Evolutionary conservation across 169 alveolate genomes (phyloP).

Genomic region (Babesia ovis): DNA sequence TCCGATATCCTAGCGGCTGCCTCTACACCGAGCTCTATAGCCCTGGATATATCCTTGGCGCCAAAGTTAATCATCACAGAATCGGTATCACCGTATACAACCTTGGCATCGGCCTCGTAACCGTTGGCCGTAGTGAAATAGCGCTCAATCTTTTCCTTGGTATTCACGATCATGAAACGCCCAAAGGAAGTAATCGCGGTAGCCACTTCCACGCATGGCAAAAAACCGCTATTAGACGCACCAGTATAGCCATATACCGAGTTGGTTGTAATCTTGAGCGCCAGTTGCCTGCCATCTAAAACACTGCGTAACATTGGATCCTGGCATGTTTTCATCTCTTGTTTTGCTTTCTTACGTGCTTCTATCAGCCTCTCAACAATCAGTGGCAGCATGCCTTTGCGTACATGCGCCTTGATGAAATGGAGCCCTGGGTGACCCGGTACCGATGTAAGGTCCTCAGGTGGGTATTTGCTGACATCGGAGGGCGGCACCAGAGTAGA

Average conservation of each 20-base stretch:
- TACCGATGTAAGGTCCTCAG: slow-evolving; percentile 56
- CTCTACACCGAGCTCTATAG: slow-evolving; percentile 90
- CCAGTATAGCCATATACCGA: slow-evolving; percentile 99
- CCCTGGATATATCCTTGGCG: slow-evolving; percentile 83
- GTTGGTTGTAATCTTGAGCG: slow-evolving; percentile 98
- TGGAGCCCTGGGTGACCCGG: slow-evolving; percentile 54
- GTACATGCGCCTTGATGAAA: slow-evolving; percentile 56
- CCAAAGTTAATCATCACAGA: slow-evolving; percentile 99
- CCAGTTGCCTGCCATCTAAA: slow-evolving; percentile 98
- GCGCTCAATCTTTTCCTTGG: slow-evolving; percentile 77
- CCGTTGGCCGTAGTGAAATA: slow-evolving; percentile 88
- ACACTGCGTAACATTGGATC: slow-evolving; percentile 93
- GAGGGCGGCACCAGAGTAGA: slow-evolving; percentile 88
- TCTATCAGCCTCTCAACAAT: slow-evolving; percentile 95
- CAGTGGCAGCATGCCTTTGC: slow-evolving; percentile 95
- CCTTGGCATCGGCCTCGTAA: slow-evolving; percentile 88
- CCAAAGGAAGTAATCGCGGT: slow-evolving; percentile 97
- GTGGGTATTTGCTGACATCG: slow-evolving; percentile 32
- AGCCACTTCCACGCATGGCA: slow-evolving; percentile 96
- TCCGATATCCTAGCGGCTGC: slow-evolving; percentile 91
- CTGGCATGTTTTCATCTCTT: slow-evolving; percentile 86
- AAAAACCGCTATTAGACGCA: slow-evolving; percentile 94
- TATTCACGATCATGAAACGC: slow-evolving; percentile 91
- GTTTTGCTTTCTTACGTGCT: slow-evolving; percentile 94
- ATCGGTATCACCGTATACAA: slow-evolving; percentile 98